Evolutionary conservation across 805 yeast genomes (phyloP), one percentile per base, ranked within the genome.

Genomic region (Zygotorulaspora florentina): DNA sequence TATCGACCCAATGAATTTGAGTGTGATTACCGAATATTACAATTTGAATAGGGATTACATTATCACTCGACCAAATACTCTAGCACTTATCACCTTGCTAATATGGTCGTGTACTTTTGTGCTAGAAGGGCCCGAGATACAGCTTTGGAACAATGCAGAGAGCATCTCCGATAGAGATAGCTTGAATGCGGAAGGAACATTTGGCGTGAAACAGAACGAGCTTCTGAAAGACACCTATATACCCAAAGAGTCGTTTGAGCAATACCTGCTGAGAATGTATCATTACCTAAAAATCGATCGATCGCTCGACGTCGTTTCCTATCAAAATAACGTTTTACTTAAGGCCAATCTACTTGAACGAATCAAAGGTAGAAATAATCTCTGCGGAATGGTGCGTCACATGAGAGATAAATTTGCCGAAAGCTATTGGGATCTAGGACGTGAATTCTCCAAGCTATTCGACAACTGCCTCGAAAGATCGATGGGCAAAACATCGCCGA

Each of bases 351-450:
- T 64, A 6, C 51, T 80, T 33, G 65, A 62, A 27, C 48, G 56
- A 3, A 70, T 79, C 13, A 59, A 64, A 25, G 67, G 72, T 45
- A 73, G 70, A 55, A 71, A 79, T 47, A 67, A 76, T 41, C 65
- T 81, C 25, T 75, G 77, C 9, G 90, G 90, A 1, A 59, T 85
- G 39, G 58, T 83, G 50, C 67, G 66, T 40, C 54, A 74, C 48
- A 69, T 79, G 39, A 69, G 75, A 11, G 61, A 63, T n/a, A 59
- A 67, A 30, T 67, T 73, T 46, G 59, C 58, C 27, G 61, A 59
- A 15, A 69, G 77, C 42, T 71, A 73, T 41, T 82, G 83, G 80
- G 78, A 77, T 39, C 65, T 81, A 42, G 81, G 81, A 10, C 66
- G 67, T 39, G 88, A 82, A 56, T 72, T 77, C 50, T 72, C 81